Evolutionary conservation across 2,329 filamentous ascomycete species (phyloP), one percentile per base, ranked within the genome.

Genomic region (Pyrenochaeta sp.): DNA sequence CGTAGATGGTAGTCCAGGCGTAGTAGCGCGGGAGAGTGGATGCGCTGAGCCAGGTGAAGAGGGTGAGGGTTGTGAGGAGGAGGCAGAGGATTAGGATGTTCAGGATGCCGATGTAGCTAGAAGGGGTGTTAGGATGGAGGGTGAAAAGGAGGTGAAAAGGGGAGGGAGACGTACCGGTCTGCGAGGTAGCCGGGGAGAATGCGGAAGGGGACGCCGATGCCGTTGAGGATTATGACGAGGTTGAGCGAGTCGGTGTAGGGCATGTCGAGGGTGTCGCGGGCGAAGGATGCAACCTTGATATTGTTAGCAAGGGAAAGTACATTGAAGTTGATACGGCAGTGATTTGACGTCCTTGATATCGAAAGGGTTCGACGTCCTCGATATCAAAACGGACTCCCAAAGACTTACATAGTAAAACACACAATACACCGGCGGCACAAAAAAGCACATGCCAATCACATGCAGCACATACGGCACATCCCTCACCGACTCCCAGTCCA

Each of bases 1-100:
- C 88, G 59, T 87, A 88, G 42, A 86, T 75, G 0, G 77, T 72
- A 0, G 81, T 73, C 77, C 87, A 90, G 1, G 74, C 76, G 58
- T 87, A 88, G 19, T 89, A 69, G 0, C 79, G 78, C 0, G 69
- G 35, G 0, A 77, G 71, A 70, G 1, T 63, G 49, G 6, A 90
- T n/a, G n/a, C 81, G 1, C 75, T 79, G 13, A 81, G 79, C 86
- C 86, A 89, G 53, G 72, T 74, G 45, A 81, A 81, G 1, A 76
- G 56, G 14, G 79, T 58, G 4, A 78, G 39, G 2, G 68, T 66
- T 1, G 77, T 75, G 6, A 69, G 48, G 8, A 77, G 45, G 9
- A 75, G 68, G 28, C 74, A 72, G 0, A 85, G 77, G 19, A 83
- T 75, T 47, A 87, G 75, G 24, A 84, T 71, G 60, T 86, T 89